Evolutionary conservation across 2,329 filamentous ascomycete species (phyloP).

Genomic region (Diatrype stigma): DNA sequence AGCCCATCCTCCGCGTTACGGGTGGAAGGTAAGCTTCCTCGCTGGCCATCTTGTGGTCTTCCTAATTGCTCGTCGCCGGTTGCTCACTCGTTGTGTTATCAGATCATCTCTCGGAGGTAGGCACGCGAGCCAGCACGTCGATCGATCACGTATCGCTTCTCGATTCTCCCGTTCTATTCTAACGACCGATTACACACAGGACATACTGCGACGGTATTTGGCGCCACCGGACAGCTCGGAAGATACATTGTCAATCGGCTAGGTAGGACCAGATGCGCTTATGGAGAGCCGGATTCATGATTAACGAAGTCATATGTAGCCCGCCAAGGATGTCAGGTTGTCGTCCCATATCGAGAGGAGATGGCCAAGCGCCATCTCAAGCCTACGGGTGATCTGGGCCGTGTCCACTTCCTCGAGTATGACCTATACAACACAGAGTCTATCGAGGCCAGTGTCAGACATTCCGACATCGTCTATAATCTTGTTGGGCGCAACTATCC

Average conservation of each 20-base stretch:
- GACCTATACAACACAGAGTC: slow-evolving; percentile 92
- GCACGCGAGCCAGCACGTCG: slow-evolving; percentile 8
- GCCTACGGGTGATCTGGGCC: slow-evolving; percentile 88
- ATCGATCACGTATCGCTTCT: slow-evolving; percentile 1
- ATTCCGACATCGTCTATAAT: slow-evolving; percentile 98
- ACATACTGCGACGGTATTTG: slow-evolving; percentile 96
- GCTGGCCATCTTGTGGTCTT: slow-evolving; percentile 12
- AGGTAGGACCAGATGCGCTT: slow-evolving; percentile 42
- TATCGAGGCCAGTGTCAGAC: slow-evolving; percentile 92
- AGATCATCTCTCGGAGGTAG: slow-evolving; percentile 85
- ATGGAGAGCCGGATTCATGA: slow-evolving; percentile 16
- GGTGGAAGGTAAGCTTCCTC: slow-evolving; percentile 72
- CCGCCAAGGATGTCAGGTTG: slow-evolving; percentile 87
- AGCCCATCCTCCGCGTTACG: slow-evolving; percentile 83
- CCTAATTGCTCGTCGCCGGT: slow-evolving; percentile 6
- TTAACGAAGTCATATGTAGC: slow-evolving; percentile 49
- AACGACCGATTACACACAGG: slow-evolving; percentile 48
- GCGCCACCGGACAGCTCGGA: slow-evolving; percentile 91
- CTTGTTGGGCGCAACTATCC: slow-evolving; percentile 90
- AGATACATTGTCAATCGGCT: slow-evolving; percentile 97
- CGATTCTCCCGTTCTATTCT: slow-evolving; percentile 10
- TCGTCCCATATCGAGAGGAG: slow-evolving; percentile 92
- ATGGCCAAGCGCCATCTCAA: slow-evolving; percentile 98
- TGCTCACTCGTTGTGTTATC: slow-evolving; percentile 2
- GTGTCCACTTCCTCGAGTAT: slow-evolving; percentile 88